Percentiles rank a stretch among this genome's conserved stretches.
Conservation (phyloP, 768 basidiomycete genomes). For the Dioszegia hungarica region DNA sequence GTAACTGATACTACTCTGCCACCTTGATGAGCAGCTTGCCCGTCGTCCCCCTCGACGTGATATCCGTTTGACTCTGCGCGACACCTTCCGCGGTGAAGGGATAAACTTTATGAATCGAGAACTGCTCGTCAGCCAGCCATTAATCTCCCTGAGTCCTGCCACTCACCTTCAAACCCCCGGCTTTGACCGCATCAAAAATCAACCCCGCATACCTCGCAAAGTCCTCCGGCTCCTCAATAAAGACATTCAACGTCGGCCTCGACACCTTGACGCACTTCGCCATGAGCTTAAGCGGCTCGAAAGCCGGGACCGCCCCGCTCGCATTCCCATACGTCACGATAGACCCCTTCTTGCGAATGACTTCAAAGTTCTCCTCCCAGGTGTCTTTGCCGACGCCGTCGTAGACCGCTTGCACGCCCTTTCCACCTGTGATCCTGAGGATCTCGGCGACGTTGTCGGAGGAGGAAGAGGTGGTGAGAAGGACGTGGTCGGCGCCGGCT, state of each 20-base stretch:
- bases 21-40: conserved; percentile 85
- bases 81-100: conserved; percentile 77
- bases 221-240: conserved; percentile 70
- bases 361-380: conserved; percentile 75
- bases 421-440: conserved; percentile 38
- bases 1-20: conserved; percentile 13
- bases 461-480: conserved; percentile 60
- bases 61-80: conserved; percentile 68
- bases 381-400: conserved; percentile 98
- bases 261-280: conserved; percentile 70
- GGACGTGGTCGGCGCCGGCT: conserved; percentile 80
- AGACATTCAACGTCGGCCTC: conserved; percentile 61
- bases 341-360: conserved; percentile 80
- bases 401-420: conserved; percentile 68
- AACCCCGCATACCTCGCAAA: conserved; percentile 60
- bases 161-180: conserved; percentile 61
- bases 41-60: conserved; percentile 68
- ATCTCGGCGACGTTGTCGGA: conserved; percentile 60
- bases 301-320: conserved; percentile 65
- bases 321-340: conserved; percentile 89
- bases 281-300: conserved; percentile 66
- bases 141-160: background rate
- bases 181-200: conserved; percentile 60
- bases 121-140: conserved; percentile 22
- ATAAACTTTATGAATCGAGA: conserved; percentile 66